These are phyloP conservation scores for Cenchrus americanus DNA, from an alignment of 176 grass and related monocot species.

Conservation along the genomic window DNA sequence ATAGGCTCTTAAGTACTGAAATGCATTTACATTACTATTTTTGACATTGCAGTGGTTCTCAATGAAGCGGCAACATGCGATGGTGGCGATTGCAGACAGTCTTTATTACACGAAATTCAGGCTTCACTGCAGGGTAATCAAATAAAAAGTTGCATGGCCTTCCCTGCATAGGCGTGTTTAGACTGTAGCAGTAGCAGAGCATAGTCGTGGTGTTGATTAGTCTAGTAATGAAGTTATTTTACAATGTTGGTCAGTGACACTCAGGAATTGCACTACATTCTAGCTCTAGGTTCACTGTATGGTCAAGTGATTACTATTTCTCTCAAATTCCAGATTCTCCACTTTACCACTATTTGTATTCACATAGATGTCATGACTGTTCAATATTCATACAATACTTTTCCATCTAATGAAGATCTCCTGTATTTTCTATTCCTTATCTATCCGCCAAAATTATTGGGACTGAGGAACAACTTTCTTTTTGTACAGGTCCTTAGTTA, in stretches of 20 bases:
- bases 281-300: not conserved
- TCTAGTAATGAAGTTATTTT: not conserved
- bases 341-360: not conserved
- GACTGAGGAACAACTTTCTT: not conserved
- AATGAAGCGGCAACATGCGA: conserved; percentile 76
- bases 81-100: conserved; percentile 75
- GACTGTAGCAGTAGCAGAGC: not conserved
- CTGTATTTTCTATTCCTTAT: not conserved
- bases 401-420: not conserved
- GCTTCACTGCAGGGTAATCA: conserved; percentile 76
- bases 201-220: not conserved
- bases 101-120: conserved; percentile 85
- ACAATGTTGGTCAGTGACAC: not conserved
- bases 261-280: not conserved
- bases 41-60: conserved; percentile 72
- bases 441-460: not conserved
- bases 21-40: not conserved
- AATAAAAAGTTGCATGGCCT: not conserved
- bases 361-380: not conserved
- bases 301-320: not conserved
- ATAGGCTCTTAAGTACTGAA: not conserved
- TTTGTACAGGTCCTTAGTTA: not conserved
- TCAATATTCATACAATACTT: not conserved
- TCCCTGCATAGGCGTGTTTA: not conserved
- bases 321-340: not conserved